Base-by-base conservation (phyloP, 441 rosid species). In the Sinapis alba region DNA sequence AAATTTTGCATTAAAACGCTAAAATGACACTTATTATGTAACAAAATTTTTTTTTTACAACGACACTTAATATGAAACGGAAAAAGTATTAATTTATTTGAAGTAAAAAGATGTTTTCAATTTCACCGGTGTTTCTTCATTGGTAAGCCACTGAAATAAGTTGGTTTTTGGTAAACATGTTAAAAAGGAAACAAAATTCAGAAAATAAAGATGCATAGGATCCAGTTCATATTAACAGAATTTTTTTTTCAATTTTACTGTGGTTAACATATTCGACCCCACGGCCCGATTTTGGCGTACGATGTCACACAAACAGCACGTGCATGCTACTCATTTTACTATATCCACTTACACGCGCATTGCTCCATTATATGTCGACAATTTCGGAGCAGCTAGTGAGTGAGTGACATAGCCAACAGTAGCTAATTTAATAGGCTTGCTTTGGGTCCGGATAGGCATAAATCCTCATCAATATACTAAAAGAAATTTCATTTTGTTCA, bases 201-300 rank as follows among this genome's bases (percentile, higher is more conserved):
- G 15, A 63, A 26, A 65, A 20, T 1, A 36, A 58, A 32, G 21
- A 74, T 65, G 61, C 78, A 74, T 58, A 45, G 78, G 72, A 74
- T 74, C 66, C 72, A 3, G 59, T 7, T 65, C 34, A 66, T 45
- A 58, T 66, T 72, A 65, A 45, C 66, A 45, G n/a, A 1, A 6
- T 20, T 0, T 30, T 3, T 15, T 15, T 53, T 43, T 43, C 66
- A 19, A 57, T 38, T 28, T 16, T 65, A 65, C 21, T 65, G 72
- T 73, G 77, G 77, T 57, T 45, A 13, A 65, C 43, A 43, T 45
- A 20, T 28, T 54, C 51, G 72, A 74, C 78, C 67, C 72, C 72
- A 74, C 53, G 47, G 43, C 19, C 72, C 60, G 72, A 59, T 59
- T 74, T 59, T 74, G 47, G 28, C 54, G 67, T 74, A 74, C 78